phyloP scores from a whole-genome alignment of 2,329 filamentous ascomycete genomes.

The Thyridium curvatum region DNA sequence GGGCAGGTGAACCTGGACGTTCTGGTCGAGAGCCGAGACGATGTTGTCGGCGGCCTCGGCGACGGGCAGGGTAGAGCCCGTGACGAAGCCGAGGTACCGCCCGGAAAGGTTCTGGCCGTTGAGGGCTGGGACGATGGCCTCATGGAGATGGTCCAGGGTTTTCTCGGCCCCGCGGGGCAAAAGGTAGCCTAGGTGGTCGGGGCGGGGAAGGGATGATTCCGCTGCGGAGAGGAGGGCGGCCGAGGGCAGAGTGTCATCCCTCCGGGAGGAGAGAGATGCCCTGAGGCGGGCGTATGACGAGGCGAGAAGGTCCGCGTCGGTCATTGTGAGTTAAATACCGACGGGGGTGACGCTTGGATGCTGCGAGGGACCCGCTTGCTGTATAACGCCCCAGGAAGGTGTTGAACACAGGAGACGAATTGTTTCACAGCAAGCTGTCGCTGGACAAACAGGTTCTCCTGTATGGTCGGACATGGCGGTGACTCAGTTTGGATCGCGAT shows the following conservation, averaged over 20 bases:
- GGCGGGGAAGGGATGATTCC: slow-evolving; percentile 25
- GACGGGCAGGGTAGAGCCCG: slow-evolving; percentile 71
- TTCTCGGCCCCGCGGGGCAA: slow-evolving; percentile 18
- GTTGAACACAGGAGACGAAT: no score
- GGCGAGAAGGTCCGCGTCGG: slow-evolving; percentile 10
- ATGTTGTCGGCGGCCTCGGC: slow-evolving; percentile 78
- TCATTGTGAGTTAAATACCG: neutral
- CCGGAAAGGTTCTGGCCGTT: slow-evolving; percentile 58
- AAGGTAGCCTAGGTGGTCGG: slow-evolving; percentile 22
- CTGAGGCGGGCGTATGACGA: slow-evolving; percentile 12
- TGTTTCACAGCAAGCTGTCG: no score
- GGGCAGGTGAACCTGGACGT: slow-evolving; percentile 75
- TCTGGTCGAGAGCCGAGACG: slow-evolving; percentile 77
- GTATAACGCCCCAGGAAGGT: no score
- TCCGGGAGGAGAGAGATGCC: slow-evolving; percentile 4
- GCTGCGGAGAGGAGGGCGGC: neutral
- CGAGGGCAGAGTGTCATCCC: slow-evolving; percentile 40
- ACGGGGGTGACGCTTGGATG: no score
- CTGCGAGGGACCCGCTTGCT: no score
- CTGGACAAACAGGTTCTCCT: no score
- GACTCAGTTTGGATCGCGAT: no score
- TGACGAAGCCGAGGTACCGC: slow-evolving; percentile 86
- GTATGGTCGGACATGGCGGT: no score
- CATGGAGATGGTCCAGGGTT: slow-evolving; percentile 35
- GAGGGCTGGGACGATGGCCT: slow-evolving; percentile 50